A percentile compares a stretch with the other conserved stretches of the same genome.
Evolutionary conservation across 2,329 filamentous ascomycete genomes (phyloP).

Genomic region (Penicillium sp.): DNA sequence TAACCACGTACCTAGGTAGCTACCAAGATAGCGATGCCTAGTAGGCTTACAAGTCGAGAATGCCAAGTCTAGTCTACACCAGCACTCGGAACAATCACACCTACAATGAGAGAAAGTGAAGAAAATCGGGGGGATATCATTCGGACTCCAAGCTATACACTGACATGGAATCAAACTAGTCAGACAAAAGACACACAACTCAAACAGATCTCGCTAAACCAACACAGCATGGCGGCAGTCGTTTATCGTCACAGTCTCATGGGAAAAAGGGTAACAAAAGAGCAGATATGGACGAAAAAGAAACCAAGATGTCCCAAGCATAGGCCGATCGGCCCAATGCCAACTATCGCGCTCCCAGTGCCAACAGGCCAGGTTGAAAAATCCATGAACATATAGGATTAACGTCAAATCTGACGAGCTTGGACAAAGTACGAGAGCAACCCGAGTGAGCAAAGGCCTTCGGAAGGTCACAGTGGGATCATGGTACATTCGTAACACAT

Average conservation of each 20-base stretch:
- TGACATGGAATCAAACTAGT: conserved; percentile 13
- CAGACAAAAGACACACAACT: conserved; percentile 15
- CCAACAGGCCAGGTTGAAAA: background rate
- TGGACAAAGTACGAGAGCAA: background rate
- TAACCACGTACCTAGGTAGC: too few species aligned
- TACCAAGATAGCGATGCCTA: background rate
- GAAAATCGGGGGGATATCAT: conserved; percentile 7
- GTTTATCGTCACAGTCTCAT: conserved; percentile 10
- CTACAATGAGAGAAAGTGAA: background rate
- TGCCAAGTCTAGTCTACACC: background rate
- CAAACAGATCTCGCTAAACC: conserved; percentile 18
- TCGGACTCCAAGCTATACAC: conserved; percentile 7
- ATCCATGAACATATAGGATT: background rate
- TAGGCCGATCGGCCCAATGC: conserved; percentile 1
- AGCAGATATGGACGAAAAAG: background rate
- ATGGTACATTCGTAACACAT: conserved; percentile 22
- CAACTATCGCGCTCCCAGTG: conserved; percentile 2
- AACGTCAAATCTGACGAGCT: background rate
- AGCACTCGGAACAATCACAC: background rate
- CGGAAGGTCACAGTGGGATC: conserved; percentile 6
- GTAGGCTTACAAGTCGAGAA: too few species aligned
- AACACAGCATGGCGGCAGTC: conserved; percentile 14
- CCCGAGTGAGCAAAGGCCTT: background rate
- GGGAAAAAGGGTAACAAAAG: conserved; percentile 10
- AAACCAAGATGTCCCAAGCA: background rate